These are phyloP conservation scores for Torrubiellomyces zombiae DNA, from an alignment of 2,329 filamentous ascomycete genomes.

Conservation along the genomic window DNA sequence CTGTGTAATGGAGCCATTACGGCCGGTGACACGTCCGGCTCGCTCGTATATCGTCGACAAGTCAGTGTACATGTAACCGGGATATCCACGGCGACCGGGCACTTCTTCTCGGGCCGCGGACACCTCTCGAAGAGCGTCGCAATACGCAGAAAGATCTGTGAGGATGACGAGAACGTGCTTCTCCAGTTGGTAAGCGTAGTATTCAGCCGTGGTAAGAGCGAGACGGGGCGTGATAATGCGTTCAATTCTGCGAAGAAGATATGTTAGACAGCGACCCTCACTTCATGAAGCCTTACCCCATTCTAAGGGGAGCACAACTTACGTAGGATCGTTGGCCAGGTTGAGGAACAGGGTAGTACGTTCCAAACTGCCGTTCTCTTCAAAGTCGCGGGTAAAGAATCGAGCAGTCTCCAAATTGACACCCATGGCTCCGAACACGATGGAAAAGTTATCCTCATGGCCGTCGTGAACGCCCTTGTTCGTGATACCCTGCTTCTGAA, in stretches of 20 bases:
- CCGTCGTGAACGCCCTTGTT: slow-evolving; percentile 94
- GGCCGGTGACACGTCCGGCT: slow-evolving; percentile 89
- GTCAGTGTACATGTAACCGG: slow-evolving; percentile 99
- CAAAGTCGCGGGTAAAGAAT: slow-evolving; percentile 97
- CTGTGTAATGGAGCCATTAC: slow-evolving; percentile 97
- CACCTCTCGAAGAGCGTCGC: slow-evolving; percentile 95
- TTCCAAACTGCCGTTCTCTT: slow-evolving; percentile 98
- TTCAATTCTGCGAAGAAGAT: slow-evolving; percentile 56
- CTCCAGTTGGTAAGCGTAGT: slow-evolving; percentile 99
- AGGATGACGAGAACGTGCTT: slow-evolving; percentile 99
- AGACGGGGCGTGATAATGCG: slow-evolving; percentile 99
- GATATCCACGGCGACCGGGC: slow-evolving; percentile 95
- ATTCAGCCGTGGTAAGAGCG: slow-evolving; percentile 93
- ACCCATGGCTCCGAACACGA: slow-evolving; percentile 99
- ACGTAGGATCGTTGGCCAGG: slow-evolving; percentile 97
- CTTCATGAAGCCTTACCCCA: too few relatives aligned
- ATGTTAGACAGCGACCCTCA: too few relatives aligned
- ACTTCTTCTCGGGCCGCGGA: slow-evolving; percentile 97
- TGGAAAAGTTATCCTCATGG: slow-evolving; percentile 98
- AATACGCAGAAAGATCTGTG: slow-evolving; percentile 95
- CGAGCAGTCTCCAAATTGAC: slow-evolving; percentile 97
- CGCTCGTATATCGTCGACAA: slow-evolving; percentile 99
- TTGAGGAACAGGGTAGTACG: slow-evolving; percentile 96
- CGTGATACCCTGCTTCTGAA: slow-evolving; percentile 58
- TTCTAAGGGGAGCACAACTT: slow-evolving; percentile 30